phyloP scores from a whole-genome alignment of 208 protist species.

The Acanthamoeba lugdunensis region DNA sequence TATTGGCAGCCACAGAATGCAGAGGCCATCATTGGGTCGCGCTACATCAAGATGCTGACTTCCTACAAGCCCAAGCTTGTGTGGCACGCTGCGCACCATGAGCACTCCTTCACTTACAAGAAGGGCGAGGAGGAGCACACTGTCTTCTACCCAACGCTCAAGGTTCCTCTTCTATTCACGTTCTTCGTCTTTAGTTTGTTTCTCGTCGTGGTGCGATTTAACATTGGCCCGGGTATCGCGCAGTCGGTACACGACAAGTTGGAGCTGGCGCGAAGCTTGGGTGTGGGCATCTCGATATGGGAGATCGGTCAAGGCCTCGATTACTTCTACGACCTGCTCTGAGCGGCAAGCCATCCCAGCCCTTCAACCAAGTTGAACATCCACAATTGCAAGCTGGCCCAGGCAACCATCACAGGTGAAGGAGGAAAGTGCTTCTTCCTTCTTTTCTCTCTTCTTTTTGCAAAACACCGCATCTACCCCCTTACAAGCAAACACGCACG shows the following conservation, averaged over 20 bases:
- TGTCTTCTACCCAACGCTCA: conserved; percentile 46
- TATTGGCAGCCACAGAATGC: conserved; percentile 29
- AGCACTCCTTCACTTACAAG: conserved; percentile 53
- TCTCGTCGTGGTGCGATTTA: not conserved
- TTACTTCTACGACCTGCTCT: conserved; percentile 68
- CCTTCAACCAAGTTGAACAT: not conserved
- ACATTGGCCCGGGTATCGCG: not conserved
- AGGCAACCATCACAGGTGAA: not conserved
- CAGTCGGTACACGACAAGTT: conserved; percentile 36
- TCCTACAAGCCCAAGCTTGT: conserved; percentile 55
- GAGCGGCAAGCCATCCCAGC: not conserved
- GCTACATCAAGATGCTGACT: conserved; percentile 52
- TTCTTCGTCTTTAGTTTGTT: not conserved
- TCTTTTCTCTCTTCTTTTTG: conserved; percentile 30
- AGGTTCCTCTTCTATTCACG: not conserved
- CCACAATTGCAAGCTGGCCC: not conserved
- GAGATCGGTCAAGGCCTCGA: conserved; percentile 75
- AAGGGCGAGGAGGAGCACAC: conserved; percentile 39
- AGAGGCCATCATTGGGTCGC: conserved; percentile 5
- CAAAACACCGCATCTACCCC: no score
- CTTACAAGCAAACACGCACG: no score
- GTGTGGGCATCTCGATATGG: conserved; percentile 63
- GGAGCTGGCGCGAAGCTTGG: conserved; percentile 34
- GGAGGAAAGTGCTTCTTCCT: conserved; percentile 59
- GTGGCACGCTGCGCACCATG: conserved; percentile 27